Evolutionary conservation across 257 asterid species (phyloP).

Genomic region (Nicotiana tabacum): DNA sequence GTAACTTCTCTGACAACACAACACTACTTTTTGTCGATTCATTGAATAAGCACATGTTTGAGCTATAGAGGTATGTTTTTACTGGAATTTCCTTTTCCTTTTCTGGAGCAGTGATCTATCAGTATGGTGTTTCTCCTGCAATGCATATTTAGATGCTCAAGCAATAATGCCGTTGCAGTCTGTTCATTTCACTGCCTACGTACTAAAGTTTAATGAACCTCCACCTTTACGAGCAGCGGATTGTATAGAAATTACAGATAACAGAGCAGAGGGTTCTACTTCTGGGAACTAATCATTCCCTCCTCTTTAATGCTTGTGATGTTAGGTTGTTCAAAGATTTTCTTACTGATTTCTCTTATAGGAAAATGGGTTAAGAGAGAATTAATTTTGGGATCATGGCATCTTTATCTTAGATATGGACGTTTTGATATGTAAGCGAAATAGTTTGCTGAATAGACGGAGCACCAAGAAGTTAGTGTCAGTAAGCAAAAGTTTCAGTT

Average conservation of each 20-base stretch:
- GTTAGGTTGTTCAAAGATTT: neutral
- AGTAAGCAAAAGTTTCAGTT: neutral
- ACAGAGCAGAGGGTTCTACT: conserved; percentile 11
- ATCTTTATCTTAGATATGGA: neutral
- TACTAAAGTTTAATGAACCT: conserved; percentile 67
- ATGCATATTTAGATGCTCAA: conserved; percentile 83
- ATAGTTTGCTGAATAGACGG: neutral
- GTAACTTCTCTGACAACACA: conserved; percentile 16
- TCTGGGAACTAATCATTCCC: neutral
- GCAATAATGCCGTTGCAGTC: conserved; percentile 48
- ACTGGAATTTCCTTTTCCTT: neutral
- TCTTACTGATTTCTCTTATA: neutral
- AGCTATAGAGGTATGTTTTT: neutral
- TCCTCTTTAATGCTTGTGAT: neutral
- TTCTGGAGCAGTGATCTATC: conserved; percentile 63
- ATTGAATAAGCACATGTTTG: neutral
- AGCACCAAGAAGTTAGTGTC: neutral
- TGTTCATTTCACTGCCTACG: conserved; percentile 68
- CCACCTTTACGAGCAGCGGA: conserved; percentile 49
- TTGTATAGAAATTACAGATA: conserved; percentile 20
- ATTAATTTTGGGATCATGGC: neutral
- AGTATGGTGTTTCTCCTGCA: conserved; percentile 90
- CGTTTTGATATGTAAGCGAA: neutral
- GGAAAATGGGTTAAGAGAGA: neutral
- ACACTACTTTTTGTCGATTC: neutral